phyloP scores from a whole-genome alignment of 768 basidiomycete genomes.

The Hemileccinum rubropunctum region DNA sequence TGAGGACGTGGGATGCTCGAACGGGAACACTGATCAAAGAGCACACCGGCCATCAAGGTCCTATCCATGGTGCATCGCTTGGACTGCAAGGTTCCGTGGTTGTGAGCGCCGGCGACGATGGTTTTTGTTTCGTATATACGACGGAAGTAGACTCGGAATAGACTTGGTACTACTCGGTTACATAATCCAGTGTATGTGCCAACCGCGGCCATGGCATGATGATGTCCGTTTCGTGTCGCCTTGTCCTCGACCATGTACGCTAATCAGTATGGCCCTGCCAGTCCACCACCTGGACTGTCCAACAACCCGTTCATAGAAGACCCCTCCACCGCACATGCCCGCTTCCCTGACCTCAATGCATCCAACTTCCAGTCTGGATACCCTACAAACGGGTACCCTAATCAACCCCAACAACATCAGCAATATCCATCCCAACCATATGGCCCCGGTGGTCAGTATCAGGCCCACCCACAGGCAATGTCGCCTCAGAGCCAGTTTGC shows the following conservation, averaged over 20 bases:
- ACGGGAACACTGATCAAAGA: slow-evolving; percentile 74
- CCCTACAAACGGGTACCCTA: slow-evolving; percentile 22
- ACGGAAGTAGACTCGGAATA: slow-evolving; percentile 42
- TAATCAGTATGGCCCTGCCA: slow-evolving; percentile 35
- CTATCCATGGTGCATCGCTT: slow-evolving; percentile 73
- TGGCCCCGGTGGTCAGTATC: slow-evolving; percentile 7
- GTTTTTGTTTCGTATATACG: slow-evolving; percentile 77
- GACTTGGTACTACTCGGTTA: slow-evolving; percentile 2
- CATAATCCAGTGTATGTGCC: slow-evolving; percentile 15
- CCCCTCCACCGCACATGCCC: slow-evolving; percentile 43
- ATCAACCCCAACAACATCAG: slow-evolving; percentile 34
- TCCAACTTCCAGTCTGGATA: slow-evolving; percentile 16
- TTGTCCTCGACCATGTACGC: slow-evolving; percentile 36
- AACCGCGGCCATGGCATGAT: background rate
- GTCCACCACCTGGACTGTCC: slow-evolving; percentile 28
- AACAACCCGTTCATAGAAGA: slow-evolving; percentile 74
- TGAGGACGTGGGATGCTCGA: slow-evolving; percentile 92
- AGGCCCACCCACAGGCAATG: slow-evolving; percentile 17
- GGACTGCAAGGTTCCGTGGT: slow-evolving; percentile 69
- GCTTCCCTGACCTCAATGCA: slow-evolving; percentile 63
- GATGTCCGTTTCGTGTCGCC: background rate
- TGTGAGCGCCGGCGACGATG: slow-evolving; percentile 90
- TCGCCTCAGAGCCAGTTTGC: slow-evolving; percentile 22
- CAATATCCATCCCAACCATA: slow-evolving; percentile 26
- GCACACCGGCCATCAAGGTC: slow-evolving; percentile 79